Evolutionary conservation across 2,329 filamentous ascomycete species (phyloP).

Genomic region (Coleophoma eucalyptorum): DNA sequence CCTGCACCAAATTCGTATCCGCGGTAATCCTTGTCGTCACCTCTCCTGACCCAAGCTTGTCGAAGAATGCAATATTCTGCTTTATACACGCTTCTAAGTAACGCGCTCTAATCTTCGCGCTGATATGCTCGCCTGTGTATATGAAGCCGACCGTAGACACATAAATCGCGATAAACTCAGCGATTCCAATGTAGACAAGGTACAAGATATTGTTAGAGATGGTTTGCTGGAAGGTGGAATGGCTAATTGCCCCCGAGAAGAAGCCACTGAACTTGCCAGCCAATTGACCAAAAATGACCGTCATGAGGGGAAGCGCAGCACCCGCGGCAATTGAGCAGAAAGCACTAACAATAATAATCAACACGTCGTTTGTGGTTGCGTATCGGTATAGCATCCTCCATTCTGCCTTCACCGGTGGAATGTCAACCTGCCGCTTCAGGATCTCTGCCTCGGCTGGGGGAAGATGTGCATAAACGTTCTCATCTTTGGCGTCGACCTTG

Average conservation of each 20-base stretch:
- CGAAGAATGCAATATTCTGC: constrained; percentile 26
- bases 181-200: constrained; percentile 17
- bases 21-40: constrained; percentile 16
- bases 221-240: neutral
- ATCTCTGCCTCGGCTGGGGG: constrained; percentile 60
- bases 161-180: constrained; percentile 13
- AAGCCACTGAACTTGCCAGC: constrained; percentile 83
- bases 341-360: constrained; percentile 43
- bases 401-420: constrained; percentile 57
- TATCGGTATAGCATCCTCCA: constrained; percentile 54
- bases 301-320: constrained; percentile 47
- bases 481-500: neutral
- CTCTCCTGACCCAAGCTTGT: constrained; percentile 18
- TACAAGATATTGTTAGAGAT: constrained; percentile 6
- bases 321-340: constrained; percentile 52
- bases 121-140: constrained; percentile 17
- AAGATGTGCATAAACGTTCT: constrained; percentile 36
- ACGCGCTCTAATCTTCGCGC: constrained; percentile 8
- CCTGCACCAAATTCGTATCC: constrained; percentile 16
- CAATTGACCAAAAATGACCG: constrained; percentile 57
- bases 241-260: constrained; percentile 31
- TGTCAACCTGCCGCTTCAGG: constrained; percentile 62
- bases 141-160: constrained; percentile 16
- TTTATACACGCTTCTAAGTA: constrained; percentile 19
- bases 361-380: constrained; percentile 43